Evolutionary conservation across 192 early-diverging fungal genomes (phyloP).

Genomic region (Coemansia pectinata): DNA sequence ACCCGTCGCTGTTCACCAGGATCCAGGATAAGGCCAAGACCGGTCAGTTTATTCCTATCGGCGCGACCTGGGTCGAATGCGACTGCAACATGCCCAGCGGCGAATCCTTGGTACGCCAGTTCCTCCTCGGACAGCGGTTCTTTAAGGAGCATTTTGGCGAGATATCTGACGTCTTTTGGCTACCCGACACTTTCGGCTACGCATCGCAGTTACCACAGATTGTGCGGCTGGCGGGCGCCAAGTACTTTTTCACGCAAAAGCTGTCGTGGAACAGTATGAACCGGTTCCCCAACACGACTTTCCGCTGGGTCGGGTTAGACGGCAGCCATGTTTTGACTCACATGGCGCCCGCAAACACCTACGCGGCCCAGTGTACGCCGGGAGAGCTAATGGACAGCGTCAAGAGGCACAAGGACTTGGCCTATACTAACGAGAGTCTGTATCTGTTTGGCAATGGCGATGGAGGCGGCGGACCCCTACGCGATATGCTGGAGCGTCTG

Average conservation of each 20-base stretch:
- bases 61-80: conserved; percentile 98
- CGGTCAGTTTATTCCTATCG: conserved; percentile 88
- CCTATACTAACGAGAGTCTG: conserved; percentile 79
- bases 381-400: conserved; percentile 67
- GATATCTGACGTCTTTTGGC: conserved; percentile 79
- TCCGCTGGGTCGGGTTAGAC: conserved; percentile 89
- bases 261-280: conserved; percentile 99
- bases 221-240: conserved; percentile 65
- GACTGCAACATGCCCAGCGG: conserved; percentile 96
- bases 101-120: conserved; percentile 88
- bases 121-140: conserved; percentile 88
- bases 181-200: conserved; percentile 93
- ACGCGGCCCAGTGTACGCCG: conserved; percentile 65
- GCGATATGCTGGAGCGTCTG: conserved; percentile 82
- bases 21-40: conserved; percentile 68
- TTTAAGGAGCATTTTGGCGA: conserved; percentile 77
- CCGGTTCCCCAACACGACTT: conserved; percentile 94
- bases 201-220: conserved; percentile 92
- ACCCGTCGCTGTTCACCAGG: conserved; percentile 79
- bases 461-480: conserved; percentile 89
- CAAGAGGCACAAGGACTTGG: conserved; percentile 83
- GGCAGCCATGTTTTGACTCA: conserved; percentile 82
- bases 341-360: conserved; percentile 88
- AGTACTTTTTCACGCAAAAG: conserved; percentile 99
- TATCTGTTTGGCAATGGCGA: conserved; percentile 93